Evolutionary conservation across 352 stramenopile genomes (phyloP), one percentile per base, ranked within the genome.

Genomic region (Thraustochytrium sp.): DNA sequence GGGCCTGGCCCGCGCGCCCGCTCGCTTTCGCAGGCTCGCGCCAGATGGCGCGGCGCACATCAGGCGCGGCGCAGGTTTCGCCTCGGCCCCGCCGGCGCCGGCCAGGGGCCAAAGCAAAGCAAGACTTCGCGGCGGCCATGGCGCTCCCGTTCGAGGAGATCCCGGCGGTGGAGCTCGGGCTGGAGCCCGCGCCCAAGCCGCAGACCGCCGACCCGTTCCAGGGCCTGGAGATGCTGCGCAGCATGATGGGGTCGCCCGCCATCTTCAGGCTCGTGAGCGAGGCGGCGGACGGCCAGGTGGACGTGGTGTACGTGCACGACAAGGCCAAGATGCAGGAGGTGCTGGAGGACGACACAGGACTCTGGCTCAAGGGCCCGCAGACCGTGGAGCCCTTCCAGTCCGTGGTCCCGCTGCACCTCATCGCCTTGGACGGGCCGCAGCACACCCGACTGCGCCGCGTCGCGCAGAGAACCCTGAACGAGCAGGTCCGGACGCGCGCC

Each of bases 311-410:
- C 42, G 49, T 77, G 23, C 42, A 62, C 65, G 65, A 77, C 37
- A 36, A 13, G 8, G 36, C 38, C 8, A 18, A 21, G 13, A 13
- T 62, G 65, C 29, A 77, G 36, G n/a, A 61, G 31, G 65, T 77
- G 5, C 56, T 82, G 4, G 51, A 55, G 36, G 59, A 83, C 40
- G 37, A 74, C 23, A 13, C 21, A 23, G 59, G 59, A n/a, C 37
- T 56, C 29, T 82, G 62, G 74, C 29, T 80, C n/a, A 82, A 82
- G 29, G 74, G 74, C 13, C 74, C 74, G 37, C 53, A 75, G 42
- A 82, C 74, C 18, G 37, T 75, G 23, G 59, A 80, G 29, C 53
- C 74, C 8, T 82, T 82, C 59, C 26, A 16, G 9, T 82, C 74
- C 16, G 36, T 82, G 2, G 74, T 82, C 5, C 74, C 74, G 26